Evolutionary conservation across 1,139 yeast genomes (phyloP).

Genomic region (Suhomyces bokatorum): DNA sequence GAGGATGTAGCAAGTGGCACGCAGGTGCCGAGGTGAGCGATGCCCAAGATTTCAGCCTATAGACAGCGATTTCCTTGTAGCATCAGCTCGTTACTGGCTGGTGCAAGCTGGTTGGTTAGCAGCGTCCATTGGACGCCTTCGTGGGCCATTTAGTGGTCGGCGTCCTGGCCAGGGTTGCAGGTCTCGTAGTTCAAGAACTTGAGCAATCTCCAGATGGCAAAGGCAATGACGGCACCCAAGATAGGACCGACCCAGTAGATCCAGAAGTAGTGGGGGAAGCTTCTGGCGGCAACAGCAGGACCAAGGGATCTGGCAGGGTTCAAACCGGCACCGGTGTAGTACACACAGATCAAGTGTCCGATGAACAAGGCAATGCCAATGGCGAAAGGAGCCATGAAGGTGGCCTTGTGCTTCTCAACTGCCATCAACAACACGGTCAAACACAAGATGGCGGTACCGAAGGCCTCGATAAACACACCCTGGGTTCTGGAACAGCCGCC

Average conservation of each 20-base stretch:
- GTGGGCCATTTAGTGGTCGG: conserved; percentile 19
- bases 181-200: conserved; percentile 69
- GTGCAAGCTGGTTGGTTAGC: no score
- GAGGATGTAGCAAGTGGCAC: neutral
- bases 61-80: no score
- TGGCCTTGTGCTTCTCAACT: conserved; percentile 77
- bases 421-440: conserved; percentile 80
- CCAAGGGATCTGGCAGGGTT: conserved; percentile 92
- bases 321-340: conserved; percentile 88
- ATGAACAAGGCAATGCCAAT: conserved; percentile 82
- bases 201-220: conserved; percentile 65
- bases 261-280: conserved; percentile 86
- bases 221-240: conserved; percentile 67
- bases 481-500: conserved; percentile 71
- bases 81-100: no score
- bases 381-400: conserved; percentile 78
- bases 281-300: conserved; percentile 69
- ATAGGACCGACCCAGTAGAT: conserved; percentile 90
- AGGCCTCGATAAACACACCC: conserved; percentile 82
- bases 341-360: conserved; percentile 80
- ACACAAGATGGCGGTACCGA: conserved; percentile 74
- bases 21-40: neutral
- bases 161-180: conserved; percentile 71
- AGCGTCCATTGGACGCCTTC: neutral
- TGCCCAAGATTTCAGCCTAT: neutral